Conservation (phyloP, 257 asterid species). For the Osmanthus fragrans region DNA sequence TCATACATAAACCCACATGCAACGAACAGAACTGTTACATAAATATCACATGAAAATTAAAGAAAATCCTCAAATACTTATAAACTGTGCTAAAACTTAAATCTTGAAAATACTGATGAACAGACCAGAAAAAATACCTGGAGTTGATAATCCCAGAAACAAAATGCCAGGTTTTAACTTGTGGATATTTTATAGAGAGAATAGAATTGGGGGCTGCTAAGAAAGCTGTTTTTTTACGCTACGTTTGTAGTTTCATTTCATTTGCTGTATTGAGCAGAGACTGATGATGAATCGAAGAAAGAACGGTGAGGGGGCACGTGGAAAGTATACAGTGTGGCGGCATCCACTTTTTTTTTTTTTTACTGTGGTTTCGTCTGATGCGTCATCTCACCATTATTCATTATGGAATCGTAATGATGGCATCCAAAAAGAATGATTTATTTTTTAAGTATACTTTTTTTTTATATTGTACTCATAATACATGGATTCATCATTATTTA, state of each 20-base stretch:
- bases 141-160: neutral
- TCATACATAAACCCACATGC: neutral
- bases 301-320: slow-evolving; percentile 29
- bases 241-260: no score
- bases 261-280: slow-evolving; percentile 13
- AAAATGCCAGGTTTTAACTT: neutral
- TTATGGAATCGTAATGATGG: no score
- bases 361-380: slow-evolving; percentile 25
- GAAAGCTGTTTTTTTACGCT: no score
- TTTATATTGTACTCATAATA: no score
- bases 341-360: slow-evolving; percentile 12
- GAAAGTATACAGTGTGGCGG: slow-evolving; percentile 22
- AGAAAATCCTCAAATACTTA: neutral
- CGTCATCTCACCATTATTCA: no score
- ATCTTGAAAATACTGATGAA: neutral
- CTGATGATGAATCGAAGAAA: slow-evolving; percentile 9
- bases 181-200: neutral
- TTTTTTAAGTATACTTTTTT: no score
- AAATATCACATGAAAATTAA: neutral
- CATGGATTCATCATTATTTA: no score
- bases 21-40: neutral
- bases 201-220: neutral
- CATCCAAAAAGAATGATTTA: no score
- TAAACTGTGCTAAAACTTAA: neutral
- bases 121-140: neutral